Base-by-base conservation (phyloP, 305 asterid species). In the Caryopteris hybrid region DNA sequence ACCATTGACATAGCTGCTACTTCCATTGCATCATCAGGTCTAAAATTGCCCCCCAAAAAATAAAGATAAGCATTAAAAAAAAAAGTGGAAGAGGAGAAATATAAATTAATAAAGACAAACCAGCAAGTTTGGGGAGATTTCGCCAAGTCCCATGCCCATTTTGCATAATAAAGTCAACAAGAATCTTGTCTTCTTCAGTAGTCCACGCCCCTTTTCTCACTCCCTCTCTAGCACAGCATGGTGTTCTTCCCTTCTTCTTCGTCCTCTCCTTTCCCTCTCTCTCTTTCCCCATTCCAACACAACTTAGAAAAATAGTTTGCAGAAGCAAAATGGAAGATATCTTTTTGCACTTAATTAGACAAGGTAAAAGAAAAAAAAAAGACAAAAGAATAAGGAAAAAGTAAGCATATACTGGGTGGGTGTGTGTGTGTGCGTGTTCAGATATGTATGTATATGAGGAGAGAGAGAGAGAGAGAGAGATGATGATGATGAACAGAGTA, bases 81-180 rank as follows among this genome's bases (percentile, higher is more conserved):
- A 52, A 39, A 11, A 34, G 39, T 34, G 29, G 18, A 57, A 21
- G 11, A 60, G 13, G 4, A 14, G 21, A 50, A 38, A 11, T 43
- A 27, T 8, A 43, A 27, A 22, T 11, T 0, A 58, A 65, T 12
- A 22, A 70, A 18, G 29, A 43, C 58, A 41, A 67, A 84, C 96
- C 96, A 60, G 96, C 88, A 54, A 71, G 84, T 52, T 80, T 74
- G 48, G 96, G 96, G 72, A 88, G 93, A 58, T 80, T 75, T n/a
- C 86, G 67, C 96, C 96, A 88, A 65, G 66, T 81, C n/a, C 80
- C 81, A 75, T 69, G 86, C n/a, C 96, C 96, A 80, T 83, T 78
- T 16, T 75, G 42, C 23, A 75, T 68, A 70, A 86, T 86, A 59
- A 80, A 83, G 29, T 85, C 87, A 63, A 82, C 75, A 25, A 89